Conservation (phyloP, 1,284 basidiomycete species). For the Sanghuangporus baumii region DNA sequence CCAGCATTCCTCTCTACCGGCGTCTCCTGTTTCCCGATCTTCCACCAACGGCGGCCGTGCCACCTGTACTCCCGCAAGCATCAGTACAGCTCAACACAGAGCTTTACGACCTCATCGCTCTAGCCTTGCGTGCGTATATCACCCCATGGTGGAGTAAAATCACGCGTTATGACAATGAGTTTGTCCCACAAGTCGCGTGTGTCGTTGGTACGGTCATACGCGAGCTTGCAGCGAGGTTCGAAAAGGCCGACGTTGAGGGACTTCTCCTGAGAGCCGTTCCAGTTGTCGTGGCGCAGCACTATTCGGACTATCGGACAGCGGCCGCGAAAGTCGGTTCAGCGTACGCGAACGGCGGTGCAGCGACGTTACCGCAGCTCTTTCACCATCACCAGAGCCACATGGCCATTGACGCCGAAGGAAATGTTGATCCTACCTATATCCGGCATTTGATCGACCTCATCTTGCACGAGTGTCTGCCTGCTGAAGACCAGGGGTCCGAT, state of each 20-base stretch:
- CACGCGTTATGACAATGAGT: conserved; percentile 74
- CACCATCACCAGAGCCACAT: conserved; percentile 76
- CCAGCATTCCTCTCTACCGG: conserved; percentile 43
- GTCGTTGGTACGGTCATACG: conserved; percentile 56
- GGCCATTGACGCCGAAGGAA: conserved; percentile 58
- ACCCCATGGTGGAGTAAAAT: conserved; percentile 80
- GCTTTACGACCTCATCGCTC: conserved; percentile 72
- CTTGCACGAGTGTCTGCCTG: conserved; percentile 59
- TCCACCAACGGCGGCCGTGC: conserved; percentile 40
- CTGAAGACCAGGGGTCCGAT: conserved; percentile 64
- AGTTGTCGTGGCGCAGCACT: conserved; percentile 62
- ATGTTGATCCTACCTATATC: conserved; percentile 68
- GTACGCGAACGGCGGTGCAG: conserved; percentile 60
- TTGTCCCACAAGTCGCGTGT: conserved; percentile 63
- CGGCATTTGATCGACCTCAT: conserved; percentile 70
- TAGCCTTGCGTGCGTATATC: conserved; percentile 69
- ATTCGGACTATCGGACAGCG: conserved; percentile 66
- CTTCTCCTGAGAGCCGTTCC: conserved; percentile 61
- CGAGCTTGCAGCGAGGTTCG: conserved; percentile 52
- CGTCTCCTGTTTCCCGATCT: conserved; percentile 67
- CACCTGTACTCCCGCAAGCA: conserved; percentile 45
- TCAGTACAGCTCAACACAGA: conserved; percentile 57
- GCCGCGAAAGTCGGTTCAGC: conserved; percentile 54
- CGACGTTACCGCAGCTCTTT: conserved; percentile 59
- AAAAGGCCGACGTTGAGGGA: conserved; percentile 47